Base-by-base conservation (phyloP, 2,329 filamentous ascomycete species). In the Colletotrichum truncatum region DNA sequence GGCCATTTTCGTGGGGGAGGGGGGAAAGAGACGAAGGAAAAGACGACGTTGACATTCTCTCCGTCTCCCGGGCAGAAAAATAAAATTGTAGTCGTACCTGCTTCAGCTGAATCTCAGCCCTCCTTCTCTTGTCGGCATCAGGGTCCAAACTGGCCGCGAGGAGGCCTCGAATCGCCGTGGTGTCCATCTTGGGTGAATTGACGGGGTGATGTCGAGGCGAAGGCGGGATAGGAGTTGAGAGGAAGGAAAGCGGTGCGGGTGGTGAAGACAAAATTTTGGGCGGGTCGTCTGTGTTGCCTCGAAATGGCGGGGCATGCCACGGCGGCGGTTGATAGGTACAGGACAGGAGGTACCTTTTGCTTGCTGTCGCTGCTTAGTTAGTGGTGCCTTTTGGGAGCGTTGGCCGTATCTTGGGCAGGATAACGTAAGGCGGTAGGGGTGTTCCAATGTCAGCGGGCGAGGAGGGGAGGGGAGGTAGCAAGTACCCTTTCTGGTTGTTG, bases 41-140 rank as follows among this genome's bases (percentile, higher is more conserved):
- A 36, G 46, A 41, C 25, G 43, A 57, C 16, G 55, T 23, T 25
- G 53, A 21, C 32, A 41, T 32, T 41, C 56, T 51, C 38, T 48
- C 21, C 43, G 64, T 67, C 43, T 30, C 16, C 18, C n/a, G n/a
- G 25, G 38, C 36, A 46, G 52, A 51, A 28, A 65, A 61, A 62
- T 41, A 26, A 26, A 65, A 55, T 28, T 23, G 23, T 55, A 46
- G 70, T 74, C 89, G 77, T 84, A 95, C 93, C 84, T 90, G 86
- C 85, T 94, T 94, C 73, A 96, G 85, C 80, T 95, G 91, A 72
- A 91, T 81, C 83, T 96, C 93, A 77, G 92, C 91, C 78, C 89
- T 86, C 76, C 91, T 88, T 80, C 93, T 87, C 77, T 87, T 87
- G 75, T 93, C 91, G 74, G 90, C 87, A 80, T 93, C 90, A 71